Base-by-base conservation (phyloP, 768 basidiomycete genomes). In the Leccinum subtestaceum region DNA sequence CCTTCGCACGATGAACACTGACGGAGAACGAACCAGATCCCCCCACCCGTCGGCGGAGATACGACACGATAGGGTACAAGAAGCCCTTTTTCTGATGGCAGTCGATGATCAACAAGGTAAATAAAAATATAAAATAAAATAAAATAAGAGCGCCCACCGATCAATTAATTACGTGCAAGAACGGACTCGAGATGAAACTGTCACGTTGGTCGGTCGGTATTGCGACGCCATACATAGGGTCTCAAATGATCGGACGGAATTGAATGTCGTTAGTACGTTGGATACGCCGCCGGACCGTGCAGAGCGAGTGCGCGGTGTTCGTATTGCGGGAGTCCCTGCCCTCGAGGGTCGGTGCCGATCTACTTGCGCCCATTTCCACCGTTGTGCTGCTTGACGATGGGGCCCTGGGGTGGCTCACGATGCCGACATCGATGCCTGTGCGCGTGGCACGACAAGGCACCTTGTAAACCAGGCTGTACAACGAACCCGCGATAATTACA, bases 11-110 rank as follows among this genome's bases (percentile, higher is more conserved):
- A 32, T 21, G 15, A 13, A 27, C n/a, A 32, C 17, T 25, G 36
- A 67, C 38, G n/a, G 49, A n/a, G 17, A 51, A 29, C 43, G 25
- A 9, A 25, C 11, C 40, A 63, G 59, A 66, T 63, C 12, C 56
- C 49, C 46, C 55, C n/a, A 43, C 15, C 17, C 43, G 25, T 46
- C 43, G 58, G 57, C 65, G 66, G 66, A 70, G 65, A 67, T 65
- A 58, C 50, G 60, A 23, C 25, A 11, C 15, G 29, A 52, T 56
- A 36, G 11, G 52, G 50, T 56, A 43, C 46, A 17, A 53, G 53
- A 51, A 53, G 25, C 25, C 55, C 32, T 23, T 5, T 34, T 11
- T 52, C 32, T 52, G 40, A 34, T 13, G 38, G 31, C 31, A 31
- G 31, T 31, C 31, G 40, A 23, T 9, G 31, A 45, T 52, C 34